Base-by-base conservation (phyloP, 148 eudicot genomes). In the Polygonum maritimum region DNA sequence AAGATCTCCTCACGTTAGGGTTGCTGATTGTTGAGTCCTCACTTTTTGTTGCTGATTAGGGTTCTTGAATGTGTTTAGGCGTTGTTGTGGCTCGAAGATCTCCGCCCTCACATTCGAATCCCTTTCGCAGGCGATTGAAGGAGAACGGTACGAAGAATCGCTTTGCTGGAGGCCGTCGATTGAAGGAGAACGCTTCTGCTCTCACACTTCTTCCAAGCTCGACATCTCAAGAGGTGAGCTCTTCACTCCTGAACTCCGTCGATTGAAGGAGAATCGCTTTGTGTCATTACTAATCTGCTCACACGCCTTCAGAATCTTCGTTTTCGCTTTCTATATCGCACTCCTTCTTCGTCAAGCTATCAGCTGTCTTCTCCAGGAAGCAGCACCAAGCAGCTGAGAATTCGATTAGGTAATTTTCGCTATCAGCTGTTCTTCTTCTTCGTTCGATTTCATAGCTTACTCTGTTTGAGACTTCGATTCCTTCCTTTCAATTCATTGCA, bases 261-360 rank as follows among this genome's bases (percentile, higher is more conserved):
- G 31, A 26, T 26, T 26, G 31, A 26, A 26, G 31, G 31, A 26
- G 31, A 26, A 2, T 2, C 69, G 26, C 11, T 60, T 60, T 60
- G 69, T 60, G 16, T 60, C 69, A 31, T 31, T 62, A 21, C 69
- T 22, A 52, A 52, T 52, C 58, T 15, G 58, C 58, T n/a, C 58
- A 52, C n/a, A 19, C 44, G 47, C 47, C 10, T 44, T 44, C 9
- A 44, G 10, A 44, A 67, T 21, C 71, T 67, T 9, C 71, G 69
- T 63, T 63, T 63, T 11, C 69, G 69, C 69, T 63, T 63, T 39
- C 39, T 35, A 8, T 67, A 4, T 67, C 4, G 9, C 44, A 2
- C 36, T 38, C 71, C 71, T 67, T 67, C 71, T 67, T 67, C 36
- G 71, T 19, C 71, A 67, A 67, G 71, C 15, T 31, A 62, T 4